Base-by-base conservation (phyloP, 306 rosid genomes). In the Corylus heterophylla region DNA sequence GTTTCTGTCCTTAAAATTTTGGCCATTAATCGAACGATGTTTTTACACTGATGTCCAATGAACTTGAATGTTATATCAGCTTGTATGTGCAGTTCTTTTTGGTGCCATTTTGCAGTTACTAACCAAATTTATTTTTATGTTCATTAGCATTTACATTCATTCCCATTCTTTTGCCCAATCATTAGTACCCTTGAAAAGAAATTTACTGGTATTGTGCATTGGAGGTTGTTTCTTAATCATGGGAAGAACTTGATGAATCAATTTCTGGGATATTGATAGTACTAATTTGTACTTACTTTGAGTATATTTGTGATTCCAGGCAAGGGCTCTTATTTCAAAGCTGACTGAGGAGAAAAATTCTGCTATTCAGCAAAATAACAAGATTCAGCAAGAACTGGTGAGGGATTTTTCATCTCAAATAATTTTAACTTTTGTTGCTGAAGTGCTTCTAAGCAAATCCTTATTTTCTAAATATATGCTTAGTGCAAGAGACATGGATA, bases 381-480 rank as follows among this genome's bases (percentile, higher is more conserved):
- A 80, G 86, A 97, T 94, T 79, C 96, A 80, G 74, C 90, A 92
- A 83, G 97, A 94, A 75, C 71, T 94, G 92, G 98, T 94, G 86
- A 80, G 78, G 10, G 62, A 45, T 49, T 76, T 83, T 67, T 69
- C 14, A 3, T 16, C 4, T 51, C 17, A 18, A 51, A 20, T 3
- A 7, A 5, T 52, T 73, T 81, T 12, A 52, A 51, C 5, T 63
- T 70, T 25, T 22, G 4, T 44, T 49, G 55, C 35, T 39, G 31
- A 42, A 42, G 7, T 0, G 27, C 16, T 67, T 68, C 51, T 68
- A 68, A 68, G 51, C 51, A 14, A 42, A 25, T 9, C 48, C 48
- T n/a, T 42, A n/a, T 68, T 18, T 68, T 68, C 72, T 68, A 39
- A 51, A 42, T 42, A 2, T n/a, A 39, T 64, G 20, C 48, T 64